Base-by-base conservation (phyloP, 768 basidiomycete species). In the Psilocybe tampanensis region DNA sequence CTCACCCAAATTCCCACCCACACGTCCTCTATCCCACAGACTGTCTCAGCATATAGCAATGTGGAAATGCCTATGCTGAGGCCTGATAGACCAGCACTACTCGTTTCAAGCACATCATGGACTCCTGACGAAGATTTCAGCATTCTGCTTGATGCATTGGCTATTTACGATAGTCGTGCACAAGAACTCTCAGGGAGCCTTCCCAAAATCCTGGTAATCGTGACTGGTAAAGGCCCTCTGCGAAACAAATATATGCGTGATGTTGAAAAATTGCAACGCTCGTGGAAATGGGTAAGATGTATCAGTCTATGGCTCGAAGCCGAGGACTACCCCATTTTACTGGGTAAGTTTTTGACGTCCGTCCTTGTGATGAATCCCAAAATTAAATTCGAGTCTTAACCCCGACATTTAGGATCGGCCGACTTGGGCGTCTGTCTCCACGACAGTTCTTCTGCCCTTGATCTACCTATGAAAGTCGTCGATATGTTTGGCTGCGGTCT, bases 401-500 rank as follows among this genome's bases (percentile, higher is more conserved):
- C 19, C 1, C 24, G 24, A 32, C 44, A n/a, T 13, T 22, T 8
- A 94, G 93, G 94, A 29, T 89, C 92, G 3, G 93, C 95, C 9
- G 95, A 99, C 71, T 64, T 99, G 39, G 97, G 97, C 2, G 82
- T 98, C 55, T 94, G 86, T 59, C 74, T 99, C 48, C 97, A 99
- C 74, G 84, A 86, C 5, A 95, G 93, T 70, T 94, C 93, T 0
- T 95, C 93, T 2, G 90, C 84, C 1, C 74, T 95, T 55, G 97
- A 99, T 72, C 76, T 99, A 53, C 97, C 97, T 2, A 99, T 99
- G 97, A 99, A 99, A 72, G 86, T 99, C 4, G 94, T 99, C 7
- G 97, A 99, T 70, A 98, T 98, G 96, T 98, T 98, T 74, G 97
- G 97, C 3, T 98, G 95, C 64, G 89, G 89, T 4, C 77, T 98